These are phyloP conservation scores for Boletus rubropictus DNA, from an alignment of 768 basidiomycete species.

Conservation along the genomic window DNA sequence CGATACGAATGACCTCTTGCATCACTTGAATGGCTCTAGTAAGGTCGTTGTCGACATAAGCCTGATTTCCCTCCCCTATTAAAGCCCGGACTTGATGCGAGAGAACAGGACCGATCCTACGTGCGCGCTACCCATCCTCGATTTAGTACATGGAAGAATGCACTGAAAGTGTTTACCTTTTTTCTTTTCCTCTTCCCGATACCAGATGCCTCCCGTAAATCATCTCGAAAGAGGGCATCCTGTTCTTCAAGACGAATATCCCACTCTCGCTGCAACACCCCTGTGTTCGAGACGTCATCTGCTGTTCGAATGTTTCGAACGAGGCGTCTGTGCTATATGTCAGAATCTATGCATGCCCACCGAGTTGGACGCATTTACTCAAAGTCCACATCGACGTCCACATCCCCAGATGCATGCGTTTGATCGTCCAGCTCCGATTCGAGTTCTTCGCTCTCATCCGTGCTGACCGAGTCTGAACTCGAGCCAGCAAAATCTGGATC, in stretches of 20 bases:
- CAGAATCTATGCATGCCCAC: too few species aligned
- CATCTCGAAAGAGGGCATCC: slow-evolving; percentile 65
- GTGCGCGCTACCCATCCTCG: not conserved
- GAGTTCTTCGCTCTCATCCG: slow-evolving; percentile 3
- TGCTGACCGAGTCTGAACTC: slow-evolving; percentile 1
- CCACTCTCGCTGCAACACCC: slow-evolving; percentile 23
- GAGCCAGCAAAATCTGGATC: slow-evolving; percentile 2
- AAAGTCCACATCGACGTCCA: slow-evolving; percentile 23
- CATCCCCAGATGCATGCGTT: not conserved
- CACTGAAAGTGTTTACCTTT: slow-evolving; percentile 32
- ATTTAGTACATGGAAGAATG: not conserved
- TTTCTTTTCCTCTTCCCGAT: slow-evolving; percentile 37
- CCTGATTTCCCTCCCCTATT: too few species aligned
- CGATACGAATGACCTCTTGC: slow-evolving; percentile 89
- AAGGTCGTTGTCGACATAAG: slow-evolving; percentile 60
- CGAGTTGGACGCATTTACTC: slow-evolving; percentile 8
- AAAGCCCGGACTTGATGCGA: slow-evolving; percentile 6
- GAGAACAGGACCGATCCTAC: slow-evolving; percentile 4
- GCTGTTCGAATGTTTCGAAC: too few species aligned
- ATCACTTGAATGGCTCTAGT: slow-evolving; percentile 69
- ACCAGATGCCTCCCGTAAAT: too few species aligned
- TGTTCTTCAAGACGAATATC: slow-evolving; percentile 40
- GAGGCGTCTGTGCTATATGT: slow-evolving; percentile 42
- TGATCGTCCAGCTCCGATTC: slow-evolving; percentile 1
- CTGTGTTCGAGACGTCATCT: slow-evolving; percentile 15